Percentiles rank a stretch among this genome's conserved stretches.
Conservation (phyloP, 2,329 filamentous ascomycete species). For the Trichoderma aggressivum region DNA sequence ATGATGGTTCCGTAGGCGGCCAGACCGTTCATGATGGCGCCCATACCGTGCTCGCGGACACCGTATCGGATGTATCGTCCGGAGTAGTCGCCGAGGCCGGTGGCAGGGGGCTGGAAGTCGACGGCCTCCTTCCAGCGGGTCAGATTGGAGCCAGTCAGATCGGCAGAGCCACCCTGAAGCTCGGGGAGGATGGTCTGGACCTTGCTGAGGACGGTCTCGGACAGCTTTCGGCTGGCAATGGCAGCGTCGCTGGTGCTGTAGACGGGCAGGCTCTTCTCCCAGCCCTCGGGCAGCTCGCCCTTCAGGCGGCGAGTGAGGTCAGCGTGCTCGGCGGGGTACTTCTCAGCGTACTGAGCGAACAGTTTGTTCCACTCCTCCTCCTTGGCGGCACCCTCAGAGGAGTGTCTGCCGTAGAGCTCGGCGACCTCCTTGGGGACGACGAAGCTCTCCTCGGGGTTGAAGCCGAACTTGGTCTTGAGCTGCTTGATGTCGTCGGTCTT, state of each 20-base stretch:
- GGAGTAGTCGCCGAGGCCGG: constrained; percentile 80
- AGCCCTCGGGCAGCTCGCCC: constrained; percentile 86
- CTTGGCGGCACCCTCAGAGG: constrained; percentile 77
- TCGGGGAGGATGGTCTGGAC: constrained; percentile 82
- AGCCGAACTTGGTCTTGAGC: constrained; percentile 93
- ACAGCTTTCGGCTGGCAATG: constrained; percentile 91
- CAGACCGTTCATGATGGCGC: constrained; percentile 90
- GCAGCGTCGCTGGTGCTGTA: constrained; percentile 85
- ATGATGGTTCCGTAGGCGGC: constrained; percentile 93
- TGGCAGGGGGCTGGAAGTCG: constrained; percentile 91
- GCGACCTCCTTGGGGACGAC: constrained; percentile 93
- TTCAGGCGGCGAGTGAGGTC: constrained; percentile 79
- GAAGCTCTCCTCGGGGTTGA: constrained; percentile 91
- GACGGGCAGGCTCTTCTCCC: constrained; percentile 88
- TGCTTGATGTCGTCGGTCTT: constrained; percentile 92
- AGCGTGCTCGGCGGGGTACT: constrained; percentile 73
- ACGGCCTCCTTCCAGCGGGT: constrained; percentile 96
- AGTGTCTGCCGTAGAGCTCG: constrained; percentile 82
- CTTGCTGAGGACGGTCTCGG: constrained; percentile 87
- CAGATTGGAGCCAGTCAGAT: constrained; percentile 98
- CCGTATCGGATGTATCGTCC: constrained; percentile 93
- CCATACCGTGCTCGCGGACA: constrained; percentile 91
- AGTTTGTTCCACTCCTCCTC: constrained; percentile 96
- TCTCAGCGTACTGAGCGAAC: constrained; percentile 77
- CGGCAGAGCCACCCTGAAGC: constrained; percentile 91